A percentile compares a stretch with the other conserved stretches of the same genome.
Evolutionary conservation across 352 stramenopile genomes (phyloP).

Genomic region (Lagenidium sp.): DNA sequence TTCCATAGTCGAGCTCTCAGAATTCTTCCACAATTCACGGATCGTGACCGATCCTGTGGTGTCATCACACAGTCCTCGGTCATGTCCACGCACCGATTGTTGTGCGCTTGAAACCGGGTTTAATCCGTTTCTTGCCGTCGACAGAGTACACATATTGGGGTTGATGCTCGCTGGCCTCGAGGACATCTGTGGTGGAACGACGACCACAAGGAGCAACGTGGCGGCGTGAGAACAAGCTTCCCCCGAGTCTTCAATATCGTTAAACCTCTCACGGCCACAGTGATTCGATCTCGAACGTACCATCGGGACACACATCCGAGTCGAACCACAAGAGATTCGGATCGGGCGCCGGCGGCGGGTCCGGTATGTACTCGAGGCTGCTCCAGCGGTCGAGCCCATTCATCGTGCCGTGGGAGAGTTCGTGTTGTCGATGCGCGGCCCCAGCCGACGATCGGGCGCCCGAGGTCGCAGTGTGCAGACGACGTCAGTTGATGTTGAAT

Average conservation of each 20-base stretch:
- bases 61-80: conserved; percentile 4
- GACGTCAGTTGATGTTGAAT: too few species aligned
- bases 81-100: conserved; percentile 64
- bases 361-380: conserved; percentile 15
- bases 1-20: too few species aligned
- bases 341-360: conserved; percentile 6
- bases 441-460: too few species aligned
- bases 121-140: conserved; percentile 62
- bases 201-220: too few species aligned
- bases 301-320: conserved; percentile 41
- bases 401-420: too few species aligned
- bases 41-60: too few species aligned
- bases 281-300: conserved; percentile 16
- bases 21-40: too few species aligned
- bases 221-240: too few species aligned
- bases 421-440: too few species aligned
- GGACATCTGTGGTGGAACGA: conserved; percentile 56
- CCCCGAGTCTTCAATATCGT: too few species aligned
- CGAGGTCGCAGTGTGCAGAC: too few species aligned
- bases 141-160: conserved; percentile 72
- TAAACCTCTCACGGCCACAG: too few species aligned
- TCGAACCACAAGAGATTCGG: conserved; percentile 53
- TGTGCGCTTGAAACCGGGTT: conserved; percentile 42
- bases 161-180: conserved; percentile 59
- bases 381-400: conserved; percentile 20